A percentile compares a stretch with the other conserved stretches of the same genome.
phyloP scores from a whole-genome alignment of 345 rosid genomes.

The Ailanthus altissimus region DNA sequence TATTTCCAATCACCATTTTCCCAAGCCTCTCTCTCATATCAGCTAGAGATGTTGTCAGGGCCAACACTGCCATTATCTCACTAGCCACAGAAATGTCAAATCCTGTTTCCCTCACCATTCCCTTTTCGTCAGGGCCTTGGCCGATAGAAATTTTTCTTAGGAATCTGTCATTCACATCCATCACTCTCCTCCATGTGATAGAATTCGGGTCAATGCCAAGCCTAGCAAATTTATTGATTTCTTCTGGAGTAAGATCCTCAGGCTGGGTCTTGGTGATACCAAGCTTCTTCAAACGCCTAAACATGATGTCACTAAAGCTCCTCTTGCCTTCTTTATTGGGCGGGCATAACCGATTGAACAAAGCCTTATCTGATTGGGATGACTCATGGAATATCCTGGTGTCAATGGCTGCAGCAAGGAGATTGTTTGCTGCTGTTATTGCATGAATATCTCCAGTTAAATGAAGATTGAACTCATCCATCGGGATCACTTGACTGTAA shows the following conservation, averaged over 20 bases:
- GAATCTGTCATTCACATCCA: conserved; percentile 96
- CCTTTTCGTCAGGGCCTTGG: conserved; percentile 97
- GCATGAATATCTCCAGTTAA: conserved; percentile 99
- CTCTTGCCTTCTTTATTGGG: conserved; percentile 85
- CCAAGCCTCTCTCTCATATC: conserved; percentile 99
- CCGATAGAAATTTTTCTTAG: conserved; percentile 89
- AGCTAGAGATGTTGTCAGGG: conserved; percentile 87
- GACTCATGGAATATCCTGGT: conserved; percentile 95
- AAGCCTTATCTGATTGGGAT: conserved; percentile 91
- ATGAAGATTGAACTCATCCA: conserved; percentile 99
- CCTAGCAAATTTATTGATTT: conserved; percentile 79
- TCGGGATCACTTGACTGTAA: conserved; percentile 96
- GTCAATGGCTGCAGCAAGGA: conserved; percentile 98
- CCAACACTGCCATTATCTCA: conserved; percentile 99
- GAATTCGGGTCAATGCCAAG: conserved; percentile 87
- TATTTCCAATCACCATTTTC: conserved; percentile 94
- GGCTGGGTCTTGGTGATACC: conserved; percentile 81
- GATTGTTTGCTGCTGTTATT: conserved; percentile 98
- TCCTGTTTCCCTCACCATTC: conserved; percentile 95
- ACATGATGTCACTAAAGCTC: conserved; percentile 79
- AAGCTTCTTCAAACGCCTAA: conserved; percentile 80
- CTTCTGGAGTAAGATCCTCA: conserved; percentile 83
- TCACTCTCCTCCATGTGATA: conserved; percentile 97
- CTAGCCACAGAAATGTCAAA: conserved; percentile 98
- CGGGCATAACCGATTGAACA: conserved; percentile 83